phyloP scores from a whole-genome alignment of 2,329 filamentous ascomycete species.

The Penicillium oxalicum region DNA sequence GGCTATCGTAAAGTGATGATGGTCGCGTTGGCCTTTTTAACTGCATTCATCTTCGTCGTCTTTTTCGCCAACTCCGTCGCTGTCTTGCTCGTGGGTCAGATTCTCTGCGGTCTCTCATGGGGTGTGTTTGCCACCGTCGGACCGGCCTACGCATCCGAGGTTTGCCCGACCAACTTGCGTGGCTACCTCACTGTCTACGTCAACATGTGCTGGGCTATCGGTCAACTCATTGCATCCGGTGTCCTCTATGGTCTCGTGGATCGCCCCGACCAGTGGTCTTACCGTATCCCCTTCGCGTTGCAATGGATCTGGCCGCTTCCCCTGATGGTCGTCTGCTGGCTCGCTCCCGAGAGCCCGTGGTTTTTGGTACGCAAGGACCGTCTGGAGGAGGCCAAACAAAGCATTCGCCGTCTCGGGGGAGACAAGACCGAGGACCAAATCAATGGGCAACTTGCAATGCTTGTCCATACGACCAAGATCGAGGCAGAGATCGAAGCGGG shows the following conservation, averaged over 20 bases:
- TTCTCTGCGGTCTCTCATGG: conserved; percentile 44
- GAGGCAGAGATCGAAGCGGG: conserved; percentile 26
- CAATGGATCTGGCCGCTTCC: conserved; percentile 25
- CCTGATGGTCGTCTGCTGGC: conserved; percentile 16
- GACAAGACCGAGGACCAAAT: conserved; percentile 21
- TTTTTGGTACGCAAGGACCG: conserved; percentile 21
- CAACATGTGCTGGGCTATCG: conserved; percentile 37
- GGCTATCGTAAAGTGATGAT: conserved; percentile 46
- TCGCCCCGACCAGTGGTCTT: conserved; percentile 31
- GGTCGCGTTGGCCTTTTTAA: conserved; percentile 37
- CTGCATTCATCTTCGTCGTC: conserved; percentile 44
- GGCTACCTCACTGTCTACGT: conserved; percentile 33
- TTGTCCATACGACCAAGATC: conserved; percentile 34
- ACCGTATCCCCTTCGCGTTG: conserved; percentile 33
- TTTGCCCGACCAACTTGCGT: conserved; percentile 24
- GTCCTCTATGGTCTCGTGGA: conserved; percentile 29
- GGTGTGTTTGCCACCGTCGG: conserved; percentile 28
- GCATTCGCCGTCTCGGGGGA: conserved; percentile 15
- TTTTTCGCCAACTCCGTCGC: conserved; percentile 46
- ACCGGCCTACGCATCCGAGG: conserved; percentile 25
- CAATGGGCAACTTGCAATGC: conserved; percentile 28
- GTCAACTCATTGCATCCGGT: conserved; percentile 24
- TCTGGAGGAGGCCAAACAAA: conserved; percentile 18
- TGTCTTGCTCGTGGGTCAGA: conserved; percentile 42
- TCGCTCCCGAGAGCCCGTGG: conserved; percentile 26